Evolutionary conservation across 1,284 basidiomycete species (phyloP).

Genomic region (Sporisorium graminicola): DNA sequence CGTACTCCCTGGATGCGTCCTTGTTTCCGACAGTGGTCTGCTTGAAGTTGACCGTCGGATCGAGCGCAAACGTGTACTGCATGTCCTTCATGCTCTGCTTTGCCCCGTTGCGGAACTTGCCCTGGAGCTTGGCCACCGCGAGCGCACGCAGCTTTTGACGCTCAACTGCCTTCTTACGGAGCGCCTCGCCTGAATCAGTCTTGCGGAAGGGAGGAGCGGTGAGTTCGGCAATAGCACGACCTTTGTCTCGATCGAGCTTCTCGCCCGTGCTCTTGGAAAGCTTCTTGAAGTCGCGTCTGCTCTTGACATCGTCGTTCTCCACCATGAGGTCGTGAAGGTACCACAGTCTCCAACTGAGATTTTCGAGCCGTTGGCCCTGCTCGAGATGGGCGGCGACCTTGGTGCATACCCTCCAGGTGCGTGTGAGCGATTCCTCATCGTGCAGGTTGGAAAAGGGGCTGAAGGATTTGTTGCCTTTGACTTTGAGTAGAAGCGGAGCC

Average conservation of each 20-base stretch:
- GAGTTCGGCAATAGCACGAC: slow-evolving; percentile 45
- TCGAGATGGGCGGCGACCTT: slow-evolving; percentile 60
- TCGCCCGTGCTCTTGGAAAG: slow-evolving; percentile 49
- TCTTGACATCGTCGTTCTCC: slow-evolving; percentile 51
- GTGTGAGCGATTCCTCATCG: slow-evolving; percentile 53
- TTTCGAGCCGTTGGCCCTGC: slow-evolving; percentile 62
- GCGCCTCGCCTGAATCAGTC: slow-evolving; percentile 49
- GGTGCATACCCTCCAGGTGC: slow-evolving; percentile 54
- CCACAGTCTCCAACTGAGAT: slow-evolving; percentile 62
- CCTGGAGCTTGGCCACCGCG: slow-evolving; percentile 48
- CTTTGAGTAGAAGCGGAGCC: slow-evolving; percentile 50
- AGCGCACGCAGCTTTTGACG: slow-evolving; percentile 47
- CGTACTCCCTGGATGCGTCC: slow-evolving; percentile 33
- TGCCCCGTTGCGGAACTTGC: slow-evolving; percentile 34
- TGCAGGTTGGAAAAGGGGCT: slow-evolving; percentile 56
- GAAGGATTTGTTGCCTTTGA: slow-evolving; percentile 61
- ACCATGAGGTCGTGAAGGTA: slow-evolving; percentile 55
- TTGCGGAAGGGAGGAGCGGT: slow-evolving; percentile 51
- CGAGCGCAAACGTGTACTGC: slow-evolving; percentile 46
- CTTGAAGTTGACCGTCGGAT: slow-evolving; percentile 49
- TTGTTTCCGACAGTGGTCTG: slow-evolving; percentile 44
- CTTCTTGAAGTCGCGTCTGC: slow-evolving; percentile 43
- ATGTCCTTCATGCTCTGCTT: slow-evolving; percentile 51
- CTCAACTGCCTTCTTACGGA: slow-evolving; percentile 48
- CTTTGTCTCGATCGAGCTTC: slow-evolving; percentile 54